Evolutionary conservation across 148 eudicot species (phyloP), one percentile per base, ranked within the genome.

Genomic region (Fagopyrum tataricum): DNA sequence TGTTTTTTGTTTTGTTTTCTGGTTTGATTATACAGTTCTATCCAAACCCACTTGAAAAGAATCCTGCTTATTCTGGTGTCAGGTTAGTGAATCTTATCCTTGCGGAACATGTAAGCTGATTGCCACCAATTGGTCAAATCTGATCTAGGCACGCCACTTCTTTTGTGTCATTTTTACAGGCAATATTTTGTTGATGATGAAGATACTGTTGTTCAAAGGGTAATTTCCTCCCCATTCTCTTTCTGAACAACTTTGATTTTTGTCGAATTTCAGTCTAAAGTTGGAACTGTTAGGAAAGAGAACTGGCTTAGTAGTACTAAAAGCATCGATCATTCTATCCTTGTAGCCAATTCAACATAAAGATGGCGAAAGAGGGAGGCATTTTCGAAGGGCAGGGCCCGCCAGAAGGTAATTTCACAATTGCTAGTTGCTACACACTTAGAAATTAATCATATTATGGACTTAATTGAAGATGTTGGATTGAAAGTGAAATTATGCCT

Each of bases 301-400:
- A 20, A 23, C 31, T 58, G 14, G 21, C 14, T 23, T 58, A 58
- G 31, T 58, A 58, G n/a, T 37, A 4, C 6, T 62, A 62, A 31
- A 18, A 62, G 9, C 8, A 3, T 14, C 9, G 6, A 39, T 64
- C 42, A 26, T 37, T 64, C 43, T 14, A 59, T 37, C 79, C 68
- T 64, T 78, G 31, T 81, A 90, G 97, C 75, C 92, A 70, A 92
- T 92, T 74, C 96, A 88, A 76, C 96, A 93, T 68, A 85, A 81
- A 75, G 76, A 76, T 73, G 87, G 88, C 76, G 87, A 87, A 61
- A 80, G 93, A 79, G 98, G 98, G 69, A 78, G 73, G 44, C 98
- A 90, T 83, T 92, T 92, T 74, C 90, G 93, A 70, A 89, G 98
- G 49, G 93, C 91, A 67, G 98, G 98, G 48, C 90, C 96, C 90